These are phyloP conservation scores for Avena insularis DNA, from an alignment of 176 grass and related monocot genomes.

Conservation along the genomic window DNA sequence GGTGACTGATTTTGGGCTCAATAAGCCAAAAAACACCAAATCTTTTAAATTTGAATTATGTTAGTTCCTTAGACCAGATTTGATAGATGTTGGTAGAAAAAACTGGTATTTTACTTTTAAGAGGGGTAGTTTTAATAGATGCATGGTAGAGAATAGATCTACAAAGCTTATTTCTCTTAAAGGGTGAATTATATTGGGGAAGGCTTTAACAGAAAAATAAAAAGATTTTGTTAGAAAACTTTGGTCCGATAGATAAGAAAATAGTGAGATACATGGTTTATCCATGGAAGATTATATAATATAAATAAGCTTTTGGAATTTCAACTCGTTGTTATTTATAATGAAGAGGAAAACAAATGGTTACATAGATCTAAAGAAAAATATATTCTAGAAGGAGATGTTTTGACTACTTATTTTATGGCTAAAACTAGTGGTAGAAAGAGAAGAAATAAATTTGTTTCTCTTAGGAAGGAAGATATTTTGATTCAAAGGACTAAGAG, in stretches of 20 bases:
- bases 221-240: not conserved
- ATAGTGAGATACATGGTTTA: not conserved
- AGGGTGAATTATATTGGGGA: not conserved
- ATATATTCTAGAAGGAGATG: not conserved
- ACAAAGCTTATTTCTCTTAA: not conserved
- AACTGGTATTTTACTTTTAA: not conserved
- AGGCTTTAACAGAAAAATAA: not conserved
- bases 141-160: not conserved
- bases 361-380: not conserved
- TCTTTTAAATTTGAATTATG: not conserved
- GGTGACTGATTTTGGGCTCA: not conserved
- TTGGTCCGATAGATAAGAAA: not conserved
- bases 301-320: not conserved
- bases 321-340: not conserved
- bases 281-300: not conserved
- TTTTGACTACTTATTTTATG: not conserved
- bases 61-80: not conserved
- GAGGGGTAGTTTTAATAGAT: not conserved
- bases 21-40: not conserved
- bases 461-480: too few relatives aligned
- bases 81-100: not conserved
- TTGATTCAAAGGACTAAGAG: too few relatives aligned
- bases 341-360: not conserved
- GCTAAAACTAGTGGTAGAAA: too few relatives aligned
- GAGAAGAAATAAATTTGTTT: too few relatives aligned